These are phyloP conservation scores for Naumovozyma castellii DNA, from an alignment of 805 yeast genomes.

Conservation along the genomic window DNA sequence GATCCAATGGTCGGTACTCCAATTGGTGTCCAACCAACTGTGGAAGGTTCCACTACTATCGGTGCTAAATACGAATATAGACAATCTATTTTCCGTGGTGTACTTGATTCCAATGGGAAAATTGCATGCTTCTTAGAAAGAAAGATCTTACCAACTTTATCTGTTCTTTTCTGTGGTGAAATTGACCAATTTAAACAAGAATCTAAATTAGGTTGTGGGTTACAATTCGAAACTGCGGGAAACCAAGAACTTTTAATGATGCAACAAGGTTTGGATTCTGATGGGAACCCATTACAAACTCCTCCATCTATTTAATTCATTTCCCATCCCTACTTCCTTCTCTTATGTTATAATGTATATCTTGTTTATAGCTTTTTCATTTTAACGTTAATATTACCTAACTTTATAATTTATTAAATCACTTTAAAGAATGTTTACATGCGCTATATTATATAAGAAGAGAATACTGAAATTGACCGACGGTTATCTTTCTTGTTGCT, in stretches of 20 bases:
- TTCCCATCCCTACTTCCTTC: background rate
- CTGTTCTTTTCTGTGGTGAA: slow-evolving; percentile 83
- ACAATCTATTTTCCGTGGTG: slow-evolving; percentile 92
- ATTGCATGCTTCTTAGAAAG: slow-evolving; percentile 87
- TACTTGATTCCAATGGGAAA: slow-evolving; percentile 83
- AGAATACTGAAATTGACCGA: slow-evolving; percentile 8
- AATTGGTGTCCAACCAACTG: slow-evolving; percentile 71
- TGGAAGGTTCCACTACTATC: slow-evolving; percentile 85
- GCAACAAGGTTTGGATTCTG: slow-evolving; percentile 82
- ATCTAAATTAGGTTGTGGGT: slow-evolving; percentile 83
- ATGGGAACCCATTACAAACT: slow-evolving; percentile 75
- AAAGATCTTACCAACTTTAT: slow-evolving; percentile 84
- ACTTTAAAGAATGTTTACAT: too few species aligned
- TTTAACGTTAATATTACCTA: too few species aligned
- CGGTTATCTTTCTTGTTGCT: slow-evolving; percentile 1
- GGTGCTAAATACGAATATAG: slow-evolving; percentile 98
- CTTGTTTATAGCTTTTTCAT: slow-evolving; percentile 3
- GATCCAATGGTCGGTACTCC: slow-evolving; percentile 71
- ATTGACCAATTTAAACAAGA: slow-evolving; percentile 76
- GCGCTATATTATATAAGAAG: slow-evolving; percentile 1
- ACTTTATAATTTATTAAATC: background rate
- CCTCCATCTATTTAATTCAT: background rate
- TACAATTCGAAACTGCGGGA: slow-evolving; percentile 93
- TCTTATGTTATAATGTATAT: background rate
- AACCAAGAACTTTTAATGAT: slow-evolving; percentile 84